These are phyloP conservation scores for Sphagnum magellanicum DNA, from an alignment of 228 moss, liverwort and hornwort genomes.

Conservation along the genomic window DNA sequence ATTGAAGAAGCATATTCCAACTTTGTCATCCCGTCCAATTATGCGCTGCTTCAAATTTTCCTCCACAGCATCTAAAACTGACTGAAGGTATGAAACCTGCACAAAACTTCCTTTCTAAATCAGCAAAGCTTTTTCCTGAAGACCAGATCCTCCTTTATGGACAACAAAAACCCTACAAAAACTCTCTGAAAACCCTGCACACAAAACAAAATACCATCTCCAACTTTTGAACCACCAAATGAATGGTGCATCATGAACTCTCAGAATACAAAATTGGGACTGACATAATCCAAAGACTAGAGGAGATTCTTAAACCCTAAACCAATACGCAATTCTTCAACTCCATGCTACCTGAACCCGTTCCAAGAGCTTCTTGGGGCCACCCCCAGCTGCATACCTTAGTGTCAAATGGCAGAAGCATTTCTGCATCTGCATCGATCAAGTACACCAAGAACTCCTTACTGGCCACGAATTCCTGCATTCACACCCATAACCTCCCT, in stretches of 20 bases:
- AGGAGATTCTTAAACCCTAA: not conserved
- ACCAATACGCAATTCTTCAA: not conserved
- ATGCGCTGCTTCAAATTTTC: conserved; percentile 77
- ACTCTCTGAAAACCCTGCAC: not conserved
- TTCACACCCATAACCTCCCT: not conserved
- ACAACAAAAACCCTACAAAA: not conserved
- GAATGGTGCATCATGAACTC: not conserved
- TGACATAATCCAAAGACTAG: not conserved
- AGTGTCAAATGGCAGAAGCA: conserved; percentile 62
- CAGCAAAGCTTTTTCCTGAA: not conserved
- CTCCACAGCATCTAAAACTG: conserved; percentile 65
- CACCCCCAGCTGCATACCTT: conserved; percentile 21
- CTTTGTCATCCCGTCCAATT: conserved; percentile 90
- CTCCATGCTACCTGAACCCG: not conserved
- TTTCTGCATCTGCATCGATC: conserved; percentile 83
- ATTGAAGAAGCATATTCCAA: conserved; percentile 93
- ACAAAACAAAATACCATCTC: too few species aligned
- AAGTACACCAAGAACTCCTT: conserved; percentile 81
- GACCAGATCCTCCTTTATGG: not conserved
- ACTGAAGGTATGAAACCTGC: conserved; percentile 59
- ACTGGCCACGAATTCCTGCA: conserved; percentile 64
- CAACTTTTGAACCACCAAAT: not conserved
- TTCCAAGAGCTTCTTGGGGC: not conserved
- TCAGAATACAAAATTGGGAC: not conserved
- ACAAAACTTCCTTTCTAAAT: not conserved